phyloP scores from a whole-genome alignment of 768 basidiomycete species.

The Russula vinacea region DNA sequence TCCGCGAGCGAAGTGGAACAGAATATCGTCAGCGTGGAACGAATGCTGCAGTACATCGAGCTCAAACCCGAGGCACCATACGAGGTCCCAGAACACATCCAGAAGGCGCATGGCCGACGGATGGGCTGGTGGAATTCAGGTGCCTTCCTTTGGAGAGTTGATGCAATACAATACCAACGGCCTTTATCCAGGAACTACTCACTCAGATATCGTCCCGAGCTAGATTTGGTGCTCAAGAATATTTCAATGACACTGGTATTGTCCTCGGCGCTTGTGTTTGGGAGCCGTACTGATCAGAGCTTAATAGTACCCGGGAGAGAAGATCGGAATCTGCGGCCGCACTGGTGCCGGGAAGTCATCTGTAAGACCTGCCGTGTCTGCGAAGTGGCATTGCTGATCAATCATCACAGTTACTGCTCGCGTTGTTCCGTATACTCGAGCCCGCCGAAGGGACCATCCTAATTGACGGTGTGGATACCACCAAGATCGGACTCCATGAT shows the following conservation, averaged over 20 bases:
- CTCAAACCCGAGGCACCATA: constrained; percentile 71
- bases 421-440: constrained; percentile 76
- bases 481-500: constrained; percentile 70
- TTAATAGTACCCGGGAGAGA: constrained; percentile 65
- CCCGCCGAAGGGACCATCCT: constrained; percentile 61
- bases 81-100: constrained; percentile 62
- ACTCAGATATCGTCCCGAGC: constrained; percentile 72
- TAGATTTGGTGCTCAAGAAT: constrained; percentile 77
- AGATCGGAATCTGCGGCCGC: constrained; percentile 84
- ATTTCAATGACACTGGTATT: constrained; percentile 68
- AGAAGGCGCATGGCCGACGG: constrained; percentile 60
- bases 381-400: constrained; percentile 6
- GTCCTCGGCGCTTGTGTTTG: background rate
- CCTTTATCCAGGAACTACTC: constrained; percentile 55
- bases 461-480: constrained; percentile 76
- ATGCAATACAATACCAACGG: background rate
- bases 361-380: constrained; percentile 38
- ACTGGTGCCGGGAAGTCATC: constrained; percentile 83
- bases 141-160: constrained; percentile 37
- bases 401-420: constrained; percentile 52
- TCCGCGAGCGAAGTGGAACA: constrained; percentile 87
- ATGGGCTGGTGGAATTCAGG: constrained; percentile 73
- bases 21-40: constrained; percentile 86
- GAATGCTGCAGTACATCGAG: constrained; percentile 77
- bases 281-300: constrained; percentile 4